These are phyloP conservation scores for Yarrowia sp. DNA, from an alignment of 805 yeast genomes.

Conservation along the genomic window DNA sequence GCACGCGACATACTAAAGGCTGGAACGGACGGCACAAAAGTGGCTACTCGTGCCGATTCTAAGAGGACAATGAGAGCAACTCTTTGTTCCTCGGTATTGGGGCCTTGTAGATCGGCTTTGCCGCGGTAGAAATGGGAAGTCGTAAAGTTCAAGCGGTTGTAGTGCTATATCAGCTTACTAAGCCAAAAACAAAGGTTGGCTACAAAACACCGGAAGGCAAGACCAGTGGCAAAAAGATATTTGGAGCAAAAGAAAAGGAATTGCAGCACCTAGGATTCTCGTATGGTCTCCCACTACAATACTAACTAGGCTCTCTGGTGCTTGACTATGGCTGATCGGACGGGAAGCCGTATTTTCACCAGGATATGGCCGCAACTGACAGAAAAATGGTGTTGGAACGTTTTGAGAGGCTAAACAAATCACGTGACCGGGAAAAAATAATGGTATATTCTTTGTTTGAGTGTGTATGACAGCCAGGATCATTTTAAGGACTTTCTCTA, in stretches of 20 bases:
- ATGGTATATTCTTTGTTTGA: too few species aligned
- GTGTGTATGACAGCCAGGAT: too few species aligned
- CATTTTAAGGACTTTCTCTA: not conserved
- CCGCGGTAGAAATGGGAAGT: too few species aligned
- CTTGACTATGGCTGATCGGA: constrained; percentile 16
- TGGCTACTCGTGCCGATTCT: too few species aligned
- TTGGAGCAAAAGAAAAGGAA: not conserved
- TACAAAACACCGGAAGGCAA: not conserved
- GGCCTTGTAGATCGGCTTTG: too few species aligned
- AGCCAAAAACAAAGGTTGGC: not conserved
- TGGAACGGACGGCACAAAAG: not conserved
- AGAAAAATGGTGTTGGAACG: not conserved
- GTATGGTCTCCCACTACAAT: constrained; percentile 21
- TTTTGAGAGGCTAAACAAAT: not conserved
- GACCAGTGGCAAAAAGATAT: not conserved
- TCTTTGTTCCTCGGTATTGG: not conserved
- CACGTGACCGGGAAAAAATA: not conserved
- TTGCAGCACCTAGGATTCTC: constrained; percentile 21
- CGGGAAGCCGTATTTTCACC: constrained; percentile 20
- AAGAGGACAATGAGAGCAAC: not conserved
- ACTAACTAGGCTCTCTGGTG: constrained; percentile 20
- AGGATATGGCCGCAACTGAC: constrained; percentile 18
- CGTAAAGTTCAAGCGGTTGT: too few species aligned
- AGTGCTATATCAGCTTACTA: not conserved
- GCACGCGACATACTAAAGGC: not conserved